Conservation (phyloP, 2,329 filamentous ascomycete species). For the Epichloe uncinata region DNA sequence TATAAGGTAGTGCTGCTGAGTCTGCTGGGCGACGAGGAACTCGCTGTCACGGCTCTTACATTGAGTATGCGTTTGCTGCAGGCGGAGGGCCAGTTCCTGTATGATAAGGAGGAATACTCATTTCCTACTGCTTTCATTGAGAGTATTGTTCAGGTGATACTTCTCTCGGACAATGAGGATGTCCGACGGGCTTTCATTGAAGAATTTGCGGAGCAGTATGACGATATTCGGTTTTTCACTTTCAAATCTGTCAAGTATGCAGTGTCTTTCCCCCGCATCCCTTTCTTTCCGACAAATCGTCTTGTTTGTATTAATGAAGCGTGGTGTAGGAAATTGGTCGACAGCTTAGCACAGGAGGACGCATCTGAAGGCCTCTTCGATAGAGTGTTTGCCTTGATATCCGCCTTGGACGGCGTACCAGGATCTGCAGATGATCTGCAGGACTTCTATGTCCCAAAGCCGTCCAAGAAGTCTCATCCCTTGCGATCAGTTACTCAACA, state of each 20-base stretch:
- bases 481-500: conserved; percentile 54
- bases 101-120: conserved; percentile 47
- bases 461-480: conserved; percentile 53
- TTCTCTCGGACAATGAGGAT: conserved; percentile 43
- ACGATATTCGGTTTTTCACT: conserved; percentile 76
- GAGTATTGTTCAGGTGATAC: conserved; percentile 47
- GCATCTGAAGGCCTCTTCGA: conserved; percentile 29
- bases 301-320: conserved; percentile 1
- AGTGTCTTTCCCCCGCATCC: background rate
- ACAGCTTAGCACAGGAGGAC: conserved; percentile 10
- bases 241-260: conserved; percentile 57
- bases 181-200: conserved; percentile 61
- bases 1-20: conserved; percentile 51
- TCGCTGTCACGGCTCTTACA: conserved; percentile 60
- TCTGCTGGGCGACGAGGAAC: conserved; percentile 47
- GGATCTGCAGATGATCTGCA: conserved; percentile 51
- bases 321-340: conserved; percentile 13
- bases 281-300: too few species aligned
- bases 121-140: conserved; percentile 59
- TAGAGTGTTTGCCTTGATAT: conserved; percentile 48
- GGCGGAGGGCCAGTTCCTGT: conserved; percentile 54
- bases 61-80: conserved; percentile 76
- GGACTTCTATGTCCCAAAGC: conserved; percentile 52
- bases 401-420: conserved; percentile 57
- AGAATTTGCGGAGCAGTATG: conserved; percentile 65